A percentile compares a stretch with the other conserved stretches of the same genome.
These are phyloP conservation scores for Penicillium samsonianum DNA, from an alignment of 495 filamentous ascomycete genomes.

Conservation along the genomic window DNA sequence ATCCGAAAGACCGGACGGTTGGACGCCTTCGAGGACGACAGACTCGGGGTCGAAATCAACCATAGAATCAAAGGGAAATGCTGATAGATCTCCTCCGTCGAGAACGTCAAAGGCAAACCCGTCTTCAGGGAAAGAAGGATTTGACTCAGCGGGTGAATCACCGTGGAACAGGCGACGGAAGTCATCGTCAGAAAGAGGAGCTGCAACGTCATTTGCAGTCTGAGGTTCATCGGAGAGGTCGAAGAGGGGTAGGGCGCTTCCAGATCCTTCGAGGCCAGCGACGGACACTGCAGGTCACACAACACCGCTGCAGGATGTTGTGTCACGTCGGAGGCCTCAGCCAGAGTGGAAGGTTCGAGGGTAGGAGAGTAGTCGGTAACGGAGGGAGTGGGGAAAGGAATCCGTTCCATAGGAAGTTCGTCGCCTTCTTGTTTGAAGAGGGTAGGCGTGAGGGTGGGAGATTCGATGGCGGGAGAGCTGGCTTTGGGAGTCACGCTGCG, in stretches of 20 bases:
- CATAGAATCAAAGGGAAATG: slow-evolving; percentile 82
- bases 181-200: slow-evolving; percentile 66
- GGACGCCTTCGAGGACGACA: slow-evolving; percentile 49
- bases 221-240: slow-evolving; percentile 51
- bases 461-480: slow-evolving; percentile 40
- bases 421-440: slow-evolving; percentile 60
- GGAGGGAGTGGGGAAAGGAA: slow-evolving; percentile 53
- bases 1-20: slow-evolving; percentile 57
- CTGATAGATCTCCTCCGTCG: slow-evolving; percentile 55
- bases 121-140: slow-evolving; percentile 76
- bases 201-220: slow-evolving; percentile 47
- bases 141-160: slow-evolving; percentile 68
- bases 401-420: slow-evolving; percentile 49
- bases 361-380: slow-evolving; percentile 52
- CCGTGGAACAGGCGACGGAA: slow-evolving; percentile 68
- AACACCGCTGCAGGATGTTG: slow-evolving; percentile 99
- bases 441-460: slow-evolving; percentile 49
- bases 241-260: slow-evolving; percentile 55
- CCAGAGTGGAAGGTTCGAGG: slow-evolving; percentile 54
- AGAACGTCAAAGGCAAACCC: slow-evolving; percentile 68
- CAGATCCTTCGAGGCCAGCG: slow-evolving; percentile 63
- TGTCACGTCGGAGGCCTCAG: slow-evolving; percentile 85
- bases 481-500: slow-evolving; percentile 45
- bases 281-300: slow-evolving; percentile 99
- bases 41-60: slow-evolving; percentile 74